A percentile compares a stretch with the other conserved stretches of the same genome.
These are phyloP conservation scores for Malus hybrid DNA, from an alignment of 331 rosid genomes.

Conservation along the genomic window DNA sequence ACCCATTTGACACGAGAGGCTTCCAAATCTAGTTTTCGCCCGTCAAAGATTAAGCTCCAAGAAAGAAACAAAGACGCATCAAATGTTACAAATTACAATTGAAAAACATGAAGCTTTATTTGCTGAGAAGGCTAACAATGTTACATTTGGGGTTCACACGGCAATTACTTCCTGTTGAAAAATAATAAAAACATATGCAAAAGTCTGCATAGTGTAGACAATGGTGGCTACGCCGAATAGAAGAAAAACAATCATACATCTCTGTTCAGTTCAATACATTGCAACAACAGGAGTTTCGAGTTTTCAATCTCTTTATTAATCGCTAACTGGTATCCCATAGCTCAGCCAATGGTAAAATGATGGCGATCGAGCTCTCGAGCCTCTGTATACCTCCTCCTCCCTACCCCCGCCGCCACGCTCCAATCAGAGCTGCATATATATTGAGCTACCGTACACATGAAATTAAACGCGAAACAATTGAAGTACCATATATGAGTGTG, in stretches of 20 bases:
- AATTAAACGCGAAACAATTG: constrained; percentile 23
- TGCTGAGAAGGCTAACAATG: constrained; percentile 10
- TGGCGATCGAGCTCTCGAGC: constrained; percentile 56
- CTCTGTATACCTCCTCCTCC: constrained; percentile 31
- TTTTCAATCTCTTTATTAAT: constrained; percentile 7
- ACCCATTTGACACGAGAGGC: background rate
- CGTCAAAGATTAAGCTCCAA: background rate
- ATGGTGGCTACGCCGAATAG: constrained; percentile 12
- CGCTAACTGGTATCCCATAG: constrained; percentile 33
- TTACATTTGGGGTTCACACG: constrained; percentile 17
- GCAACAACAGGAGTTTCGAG: constrained; percentile 23
- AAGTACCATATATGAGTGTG: constrained; percentile 28
- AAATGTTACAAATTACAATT: background rate
- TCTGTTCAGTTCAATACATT: constrained; percentile 23
- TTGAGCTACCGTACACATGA: constrained; percentile 24
- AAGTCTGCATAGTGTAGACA: constrained; percentile 36
- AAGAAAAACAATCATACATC: background rate
- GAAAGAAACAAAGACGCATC: background rate
- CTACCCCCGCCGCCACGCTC: constrained; percentile 18
- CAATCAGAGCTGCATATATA: constrained; percentile 32
- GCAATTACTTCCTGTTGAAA: constrained; percentile 26
- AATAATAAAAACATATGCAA: constrained; percentile 9
- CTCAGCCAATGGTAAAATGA: constrained; percentile 81
- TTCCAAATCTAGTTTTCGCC: background rate
- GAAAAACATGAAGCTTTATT: constrained; percentile 16